Evolutionary conservation across 2,329 filamentous ascomycete genomes (phyloP).

Genomic region (Xenoacremonium recifei): DNA sequence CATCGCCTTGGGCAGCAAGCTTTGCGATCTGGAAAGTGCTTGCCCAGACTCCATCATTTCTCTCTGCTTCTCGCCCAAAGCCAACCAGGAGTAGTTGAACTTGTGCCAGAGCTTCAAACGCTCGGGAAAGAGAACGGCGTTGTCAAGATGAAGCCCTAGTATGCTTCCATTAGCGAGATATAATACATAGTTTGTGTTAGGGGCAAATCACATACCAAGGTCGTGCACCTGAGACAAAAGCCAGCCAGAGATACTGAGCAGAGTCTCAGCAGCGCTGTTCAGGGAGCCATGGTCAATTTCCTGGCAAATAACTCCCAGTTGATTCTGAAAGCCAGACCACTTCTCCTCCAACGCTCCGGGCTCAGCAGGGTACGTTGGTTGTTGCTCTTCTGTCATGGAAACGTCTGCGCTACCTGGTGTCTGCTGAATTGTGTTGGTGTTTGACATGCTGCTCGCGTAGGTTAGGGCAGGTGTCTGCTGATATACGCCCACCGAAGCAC

Average conservation of each 20-base stretch:
- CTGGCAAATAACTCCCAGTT: slow-evolving; percentile 67
- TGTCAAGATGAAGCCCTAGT: slow-evolving; percentile 86
- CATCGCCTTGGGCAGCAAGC: slow-evolving; percentile 64
- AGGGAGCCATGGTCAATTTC: slow-evolving; percentile 58
- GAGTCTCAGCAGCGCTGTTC: slow-evolving; percentile 49
- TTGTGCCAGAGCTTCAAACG: slow-evolving; percentile 87
- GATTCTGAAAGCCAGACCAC: slow-evolving; percentile 63
- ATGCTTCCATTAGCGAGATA: too few relatives aligned
- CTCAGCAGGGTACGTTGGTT: slow-evolving; percentile 55
- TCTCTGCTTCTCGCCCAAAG: slow-evolving; percentile 78
- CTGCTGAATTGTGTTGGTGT: slow-evolving; percentile 45
- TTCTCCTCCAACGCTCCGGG: slow-evolving; percentile 64
- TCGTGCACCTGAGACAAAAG: slow-evolving; percentile 54
- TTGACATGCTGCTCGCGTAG: slow-evolving; percentile 48
- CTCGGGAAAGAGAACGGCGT: slow-evolving; percentile 71
- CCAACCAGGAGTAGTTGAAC: slow-evolving; percentile 91
- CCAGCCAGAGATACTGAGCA: slow-evolving; percentile 55
- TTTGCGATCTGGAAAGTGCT: slow-evolving; percentile 56
- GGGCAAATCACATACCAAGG: slow-evolving; percentile 44
- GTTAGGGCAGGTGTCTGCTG: slow-evolving; percentile 59
- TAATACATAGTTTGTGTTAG: too few relatives aligned
- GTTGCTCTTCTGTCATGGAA: slow-evolving; percentile 53
- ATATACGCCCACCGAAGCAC: slow-evolving; percentile 60
- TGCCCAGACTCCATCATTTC: slow-evolving; percentile 65
- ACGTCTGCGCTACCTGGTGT: slow-evolving; percentile 39